phyloP scores from a whole-genome alignment of 108 stramenopile genomes.

The Conticribra weissflogii region DNA sequence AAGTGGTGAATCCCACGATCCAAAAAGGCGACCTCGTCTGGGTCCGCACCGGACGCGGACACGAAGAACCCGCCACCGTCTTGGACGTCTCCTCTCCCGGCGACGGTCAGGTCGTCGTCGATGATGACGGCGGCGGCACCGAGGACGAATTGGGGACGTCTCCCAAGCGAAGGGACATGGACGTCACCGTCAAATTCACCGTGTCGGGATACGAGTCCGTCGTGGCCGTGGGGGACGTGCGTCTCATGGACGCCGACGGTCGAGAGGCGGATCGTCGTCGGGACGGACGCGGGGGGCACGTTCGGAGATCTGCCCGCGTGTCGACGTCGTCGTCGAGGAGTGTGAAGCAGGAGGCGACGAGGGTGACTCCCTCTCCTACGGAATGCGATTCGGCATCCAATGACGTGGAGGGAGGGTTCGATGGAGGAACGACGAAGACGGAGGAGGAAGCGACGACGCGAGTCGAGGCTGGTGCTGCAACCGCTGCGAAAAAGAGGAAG shows the following conservation, averaged over 20 bases:
- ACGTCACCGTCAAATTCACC: background rate
- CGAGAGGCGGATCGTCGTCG: background rate
- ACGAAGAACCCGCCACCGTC: constrained; percentile 6
- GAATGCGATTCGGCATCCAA: background rate
- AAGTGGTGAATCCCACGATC: too few relatives aligned
- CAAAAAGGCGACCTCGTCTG: constrained; percentile 3
- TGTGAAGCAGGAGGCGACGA: background rate
- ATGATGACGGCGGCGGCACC: background rate
- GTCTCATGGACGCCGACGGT: background rate
- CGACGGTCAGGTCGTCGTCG: too few relatives aligned
- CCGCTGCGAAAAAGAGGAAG: background rate
- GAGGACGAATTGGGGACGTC: background rate
- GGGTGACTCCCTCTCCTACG: constrained; percentile 20
- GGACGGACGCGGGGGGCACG: background rate
- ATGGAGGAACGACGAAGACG: background rate
- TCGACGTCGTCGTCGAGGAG: background rate
- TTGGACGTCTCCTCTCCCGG: background rate
- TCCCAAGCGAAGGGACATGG: background rate
- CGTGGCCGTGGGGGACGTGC: background rate
- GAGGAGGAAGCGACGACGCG: background rate
- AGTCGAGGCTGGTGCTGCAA: background rate
- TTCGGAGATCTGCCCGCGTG: background rate
- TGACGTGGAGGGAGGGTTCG: background rate
- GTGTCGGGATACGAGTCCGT: background rate
- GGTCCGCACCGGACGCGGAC: constrained; percentile 2